Conservation (phyloP, 2,329 filamentous ascomycete genomes). For the Geosmithia flava region DNA sequence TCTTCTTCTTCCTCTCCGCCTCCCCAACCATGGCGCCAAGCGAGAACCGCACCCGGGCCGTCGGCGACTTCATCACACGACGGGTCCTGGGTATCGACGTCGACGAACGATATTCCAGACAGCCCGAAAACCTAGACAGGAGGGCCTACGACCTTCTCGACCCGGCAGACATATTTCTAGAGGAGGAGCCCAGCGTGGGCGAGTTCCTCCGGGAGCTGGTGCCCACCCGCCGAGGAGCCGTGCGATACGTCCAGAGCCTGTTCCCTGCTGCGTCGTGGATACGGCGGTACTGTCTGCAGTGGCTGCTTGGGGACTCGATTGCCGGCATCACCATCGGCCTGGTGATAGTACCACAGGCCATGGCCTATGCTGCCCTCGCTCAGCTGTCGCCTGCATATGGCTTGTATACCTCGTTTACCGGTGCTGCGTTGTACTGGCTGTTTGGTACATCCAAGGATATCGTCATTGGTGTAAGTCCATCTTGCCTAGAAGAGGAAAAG, state of each 20-base stretch:
- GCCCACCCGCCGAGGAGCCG: conserved; percentile 33
- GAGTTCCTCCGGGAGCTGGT: conserved; percentile 48
- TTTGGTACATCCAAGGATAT: conserved; percentile 81
- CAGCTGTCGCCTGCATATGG: conserved; percentile 57
- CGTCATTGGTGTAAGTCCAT: conserved; percentile 49
- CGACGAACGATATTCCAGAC: conserved; percentile 12
- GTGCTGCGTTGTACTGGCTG: conserved; percentile 69
- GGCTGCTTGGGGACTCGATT: conserved; percentile 61
- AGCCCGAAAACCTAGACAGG: conserved; percentile 12
- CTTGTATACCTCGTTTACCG: conserved; percentile 73
- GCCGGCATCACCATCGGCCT: conserved; percentile 46
- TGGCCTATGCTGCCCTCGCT: conserved; percentile 68
- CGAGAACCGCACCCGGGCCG: background rate
- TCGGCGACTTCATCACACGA: conserved; percentile 9
- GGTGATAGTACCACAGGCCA: conserved; percentile 67
- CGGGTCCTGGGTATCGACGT: conserved; percentile 18
- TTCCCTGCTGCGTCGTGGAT: conserved; percentile 65
- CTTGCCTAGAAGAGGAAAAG: background rate
- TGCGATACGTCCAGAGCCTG: conserved; percentile 33
- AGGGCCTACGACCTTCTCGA: conserved; percentile 11
- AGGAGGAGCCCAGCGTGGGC: conserved; percentile 51
- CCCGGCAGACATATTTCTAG: conserved; percentile 29
- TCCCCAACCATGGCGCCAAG: background rate
- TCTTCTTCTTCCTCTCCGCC: too few relatives aligned
- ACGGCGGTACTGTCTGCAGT: conserved; percentile 55